phyloP scores from a whole-genome alignment of 2,329 filamentous ascomycete species.

The Septoria linicola region DNA sequence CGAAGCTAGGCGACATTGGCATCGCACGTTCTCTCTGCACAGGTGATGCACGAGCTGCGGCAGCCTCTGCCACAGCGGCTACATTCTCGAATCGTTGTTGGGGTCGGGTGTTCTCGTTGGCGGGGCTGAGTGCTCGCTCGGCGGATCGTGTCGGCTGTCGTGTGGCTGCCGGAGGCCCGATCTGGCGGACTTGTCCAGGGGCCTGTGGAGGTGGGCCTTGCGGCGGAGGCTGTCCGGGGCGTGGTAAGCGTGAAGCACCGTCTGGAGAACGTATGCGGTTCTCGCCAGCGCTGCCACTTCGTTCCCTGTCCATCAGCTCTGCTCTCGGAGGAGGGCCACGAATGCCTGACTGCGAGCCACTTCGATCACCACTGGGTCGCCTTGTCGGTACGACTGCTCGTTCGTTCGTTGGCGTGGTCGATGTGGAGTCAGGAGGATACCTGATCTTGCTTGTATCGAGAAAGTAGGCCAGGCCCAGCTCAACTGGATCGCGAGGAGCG shows the following conservation, averaged over 20 bases:
- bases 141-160: conserved; percentile 34
- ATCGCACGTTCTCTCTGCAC: conserved; percentile 19
- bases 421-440: conserved; percentile 68
- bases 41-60: conserved; percentile 14
- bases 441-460: conserved; percentile 94
- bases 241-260: conserved; percentile 20
- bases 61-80: conserved; percentile 17
- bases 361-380: conserved; percentile 37
- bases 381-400: conserved; percentile 23
- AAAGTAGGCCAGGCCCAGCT: conserved; percentile 85
- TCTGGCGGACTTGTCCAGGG: conserved; percentile 54
- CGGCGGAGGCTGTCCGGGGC: conserved; percentile 60
- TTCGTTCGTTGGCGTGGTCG: conserved; percentile 35
- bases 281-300: conserved; percentile 30
- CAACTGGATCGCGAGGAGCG: conserved; percentile 73
- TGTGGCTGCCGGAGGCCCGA: conserved; percentile 26
- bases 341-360: conserved; percentile 10
- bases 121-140: conserved; percentile 35
- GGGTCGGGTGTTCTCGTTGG: conserved; percentile 30
- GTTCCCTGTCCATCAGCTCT: conserved; percentile 33
- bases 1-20: conserved; percentile 25
- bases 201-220: conserved; percentile 64
- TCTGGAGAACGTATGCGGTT: conserved; percentile 28
- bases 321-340: conserved; percentile 24
- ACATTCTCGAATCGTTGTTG: conserved; percentile 30